Percentiles rank a stretch among this genome's conserved stretches.
phyloP scores from a whole-genome alignment of 257 asterid species.

The Sherardia arvensis region DNA sequence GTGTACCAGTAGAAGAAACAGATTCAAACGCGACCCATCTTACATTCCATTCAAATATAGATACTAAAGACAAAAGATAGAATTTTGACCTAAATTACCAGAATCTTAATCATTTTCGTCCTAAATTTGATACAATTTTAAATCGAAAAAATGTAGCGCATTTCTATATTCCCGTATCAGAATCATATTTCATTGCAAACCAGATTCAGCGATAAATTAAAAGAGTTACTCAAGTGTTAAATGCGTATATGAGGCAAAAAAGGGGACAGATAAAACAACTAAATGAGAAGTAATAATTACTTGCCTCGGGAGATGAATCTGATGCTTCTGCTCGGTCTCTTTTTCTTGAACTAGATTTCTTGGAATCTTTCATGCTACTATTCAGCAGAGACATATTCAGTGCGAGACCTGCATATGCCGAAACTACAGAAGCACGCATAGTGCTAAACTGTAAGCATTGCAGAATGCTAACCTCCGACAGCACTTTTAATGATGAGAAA shows the following conservation, averaged over 20 bases:
- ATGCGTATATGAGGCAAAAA: neutral
- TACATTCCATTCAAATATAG: too few species aligned
- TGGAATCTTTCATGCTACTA: constrained; percentile 27
- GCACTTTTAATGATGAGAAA: constrained; percentile 47
- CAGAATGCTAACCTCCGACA: constrained; percentile 72
- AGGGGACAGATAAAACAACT: neutral
- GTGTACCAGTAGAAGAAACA: neutral
- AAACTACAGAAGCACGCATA: constrained; percentile 39
- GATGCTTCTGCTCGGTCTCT: constrained; percentile 9
- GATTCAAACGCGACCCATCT: too few species aligned
- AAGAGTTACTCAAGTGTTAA: neutral
- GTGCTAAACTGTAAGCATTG: constrained; percentile 46
- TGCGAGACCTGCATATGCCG: constrained; percentile 61
- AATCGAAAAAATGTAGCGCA: too few species aligned
- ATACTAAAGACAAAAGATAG: too few species aligned
- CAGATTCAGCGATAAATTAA: neutral
- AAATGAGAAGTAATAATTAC: constrained; percentile 20
- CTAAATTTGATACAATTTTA: too few species aligned
- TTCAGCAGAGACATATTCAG: constrained; percentile 58
- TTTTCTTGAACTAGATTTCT: constrained; percentile 6
- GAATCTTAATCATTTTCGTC: too few species aligned
- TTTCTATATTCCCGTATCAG: too few species aligned
- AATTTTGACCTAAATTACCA: too few species aligned
- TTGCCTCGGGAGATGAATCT: constrained; percentile 43
- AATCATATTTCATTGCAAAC: too few species aligned